Evolutionary conservation across 2,329 filamentous ascomycete species (phyloP).

Genomic region (Colletotrichum magnum): DNA sequence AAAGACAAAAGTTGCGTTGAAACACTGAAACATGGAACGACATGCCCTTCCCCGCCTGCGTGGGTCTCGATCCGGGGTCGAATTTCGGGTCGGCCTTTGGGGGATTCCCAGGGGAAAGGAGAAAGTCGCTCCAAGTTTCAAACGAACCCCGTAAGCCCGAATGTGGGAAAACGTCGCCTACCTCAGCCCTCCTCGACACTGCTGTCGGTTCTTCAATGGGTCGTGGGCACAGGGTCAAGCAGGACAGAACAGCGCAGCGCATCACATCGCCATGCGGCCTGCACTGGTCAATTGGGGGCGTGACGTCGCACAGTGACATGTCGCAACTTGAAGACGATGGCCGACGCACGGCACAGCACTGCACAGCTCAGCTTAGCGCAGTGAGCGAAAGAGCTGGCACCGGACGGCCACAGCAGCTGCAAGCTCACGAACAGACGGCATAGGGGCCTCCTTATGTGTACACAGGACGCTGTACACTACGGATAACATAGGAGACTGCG

Average conservation of each 20-base stretch:
- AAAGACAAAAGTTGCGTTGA: slow-evolving; percentile 33
- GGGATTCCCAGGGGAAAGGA: slow-evolving; percentile 11
- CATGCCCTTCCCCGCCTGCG: slow-evolving; percentile 21
- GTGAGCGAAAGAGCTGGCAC: slow-evolving; percentile 17
- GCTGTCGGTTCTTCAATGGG: neutral
- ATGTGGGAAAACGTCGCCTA: slow-evolving; percentile 8
- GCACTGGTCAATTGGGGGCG: neutral
- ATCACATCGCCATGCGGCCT: neutral
- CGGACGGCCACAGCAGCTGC: slow-evolving; percentile 17
- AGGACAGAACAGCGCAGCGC: neutral
- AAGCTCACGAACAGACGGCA: slow-evolving; percentile 6
- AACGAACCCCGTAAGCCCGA: slow-evolving; percentile 17
- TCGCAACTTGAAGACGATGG: slow-evolving; percentile 17
- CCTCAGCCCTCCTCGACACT: neutral
- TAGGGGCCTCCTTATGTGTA: neutral
- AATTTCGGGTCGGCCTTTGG: slow-evolving; percentile 28
- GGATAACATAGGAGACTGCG: neutral
- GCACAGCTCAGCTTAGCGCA: slow-evolving; percentile 4
- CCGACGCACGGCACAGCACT: slow-evolving; percentile 21
- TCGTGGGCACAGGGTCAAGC: neutral
- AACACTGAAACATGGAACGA: slow-evolving; percentile 41
- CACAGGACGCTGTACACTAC: too few relatives aligned
- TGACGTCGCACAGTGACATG: slow-evolving; percentile 23
- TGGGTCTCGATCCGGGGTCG: slow-evolving; percentile 37
- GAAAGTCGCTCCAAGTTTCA: slow-evolving; percentile 24